Conservation (phyloP, 345 rosid species). For the Excoecaria agallocha region DNA sequence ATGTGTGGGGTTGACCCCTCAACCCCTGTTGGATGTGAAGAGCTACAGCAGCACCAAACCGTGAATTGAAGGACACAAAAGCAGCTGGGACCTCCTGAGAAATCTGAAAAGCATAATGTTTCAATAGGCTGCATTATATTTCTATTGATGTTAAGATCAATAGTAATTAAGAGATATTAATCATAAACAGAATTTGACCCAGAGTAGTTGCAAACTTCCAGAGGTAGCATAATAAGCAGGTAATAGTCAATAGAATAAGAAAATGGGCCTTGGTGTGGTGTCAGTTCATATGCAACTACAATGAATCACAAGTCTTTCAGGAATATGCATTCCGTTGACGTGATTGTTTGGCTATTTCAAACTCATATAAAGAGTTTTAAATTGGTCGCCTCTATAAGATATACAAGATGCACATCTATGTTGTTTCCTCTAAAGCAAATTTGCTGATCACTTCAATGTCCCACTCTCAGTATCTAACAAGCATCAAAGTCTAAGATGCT, state of each 20-base stretch:
- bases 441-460: neutral
- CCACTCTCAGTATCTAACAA: neutral
- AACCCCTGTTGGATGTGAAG: constrained; percentile 73
- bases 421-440: neutral
- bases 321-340: neutral
- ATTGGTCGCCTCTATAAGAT: neutral
- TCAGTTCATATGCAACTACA: neutral
- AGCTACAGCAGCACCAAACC: constrained; percentile 74
- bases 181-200: neutral
- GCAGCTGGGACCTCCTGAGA: constrained; percentile 85
- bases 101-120: constrained; percentile 17
- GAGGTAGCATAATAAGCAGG: neutral
- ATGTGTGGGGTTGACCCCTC: constrained; percentile 71
- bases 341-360: neutral
- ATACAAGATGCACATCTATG: neutral
- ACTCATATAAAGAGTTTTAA: neutral
- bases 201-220: constrained; percentile 5
- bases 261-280: neutral
- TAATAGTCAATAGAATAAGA: constrained; percentile 1
- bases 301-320: neutral
- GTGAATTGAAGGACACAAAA: constrained; percentile 83
- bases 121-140: constrained; percentile 14
- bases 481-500: neutral
- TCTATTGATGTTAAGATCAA: constrained; percentile 2
- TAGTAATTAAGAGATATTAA: neutral